These are phyloP conservation scores for Pulveroboletus ravenelii DNA, from an alignment of 768 basidiomycete genomes.

Conservation along the genomic window DNA sequence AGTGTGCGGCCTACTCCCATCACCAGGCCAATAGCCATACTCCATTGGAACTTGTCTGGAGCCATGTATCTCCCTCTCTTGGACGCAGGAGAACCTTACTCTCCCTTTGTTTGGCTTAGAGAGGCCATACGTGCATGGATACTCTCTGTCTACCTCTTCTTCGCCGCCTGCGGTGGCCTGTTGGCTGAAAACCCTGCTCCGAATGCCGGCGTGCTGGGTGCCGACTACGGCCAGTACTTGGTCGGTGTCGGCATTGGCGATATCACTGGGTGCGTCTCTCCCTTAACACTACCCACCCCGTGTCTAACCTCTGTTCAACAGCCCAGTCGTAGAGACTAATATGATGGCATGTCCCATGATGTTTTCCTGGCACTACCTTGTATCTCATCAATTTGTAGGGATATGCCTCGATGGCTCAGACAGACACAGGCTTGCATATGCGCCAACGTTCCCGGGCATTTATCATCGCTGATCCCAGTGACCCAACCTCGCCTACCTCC, in stretches of 20 bases:
- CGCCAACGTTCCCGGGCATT: constrained; percentile 74
- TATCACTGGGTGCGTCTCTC: constrained; percentile 57
- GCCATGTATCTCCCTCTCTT: constrained; percentile 23
- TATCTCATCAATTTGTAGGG: constrained; percentile 39
- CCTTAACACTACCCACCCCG: not conserved
- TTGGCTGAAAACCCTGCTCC: constrained; percentile 7
- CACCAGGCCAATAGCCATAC: too few species aligned
- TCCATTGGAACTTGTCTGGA: too few species aligned
- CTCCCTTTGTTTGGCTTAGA: constrained; percentile 24
- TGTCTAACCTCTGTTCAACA: constrained; percentile 19
- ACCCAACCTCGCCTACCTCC: constrained; percentile 39
- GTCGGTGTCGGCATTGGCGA: constrained; percentile 48
- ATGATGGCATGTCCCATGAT: constrained; percentile 55
- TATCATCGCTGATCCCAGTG: constrained; percentile 51
- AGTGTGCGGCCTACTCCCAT: not conserved
- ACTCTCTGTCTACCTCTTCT: constrained; percentile 43
- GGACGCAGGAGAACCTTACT: constrained; percentile 14
- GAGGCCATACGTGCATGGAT: constrained; percentile 37
- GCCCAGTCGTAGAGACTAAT: constrained; percentile 77
- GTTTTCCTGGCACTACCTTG: not conserved
- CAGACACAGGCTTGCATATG: constrained; percentile 74
- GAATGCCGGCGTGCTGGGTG: not conserved
- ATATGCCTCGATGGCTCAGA: constrained; percentile 61
- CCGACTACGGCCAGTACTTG: constrained; percentile 19
- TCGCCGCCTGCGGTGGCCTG: constrained; percentile 32